Conservation (phyloP, 2,329 filamentous ascomycete genomes). For the Monosporascus sp. region DNA sequence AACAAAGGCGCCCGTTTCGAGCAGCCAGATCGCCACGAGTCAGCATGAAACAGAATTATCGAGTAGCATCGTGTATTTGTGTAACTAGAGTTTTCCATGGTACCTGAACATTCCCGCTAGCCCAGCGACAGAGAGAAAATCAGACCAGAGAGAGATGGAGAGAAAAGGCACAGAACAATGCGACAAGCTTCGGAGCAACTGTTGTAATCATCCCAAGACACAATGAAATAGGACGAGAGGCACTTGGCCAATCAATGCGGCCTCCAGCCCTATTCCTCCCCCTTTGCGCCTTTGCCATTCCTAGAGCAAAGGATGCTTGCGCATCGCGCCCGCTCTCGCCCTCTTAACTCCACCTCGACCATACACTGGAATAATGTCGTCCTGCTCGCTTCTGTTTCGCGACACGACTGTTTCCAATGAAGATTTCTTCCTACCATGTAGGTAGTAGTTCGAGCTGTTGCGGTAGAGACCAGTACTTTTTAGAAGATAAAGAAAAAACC, state of each 20-base stretch:
- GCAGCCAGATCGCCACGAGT: too few species aligned
- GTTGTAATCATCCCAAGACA: slow-evolving; percentile 15
- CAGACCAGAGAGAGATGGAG: slow-evolving; percentile 1
- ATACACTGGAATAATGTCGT: neutral
- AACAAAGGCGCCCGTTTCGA: too few species aligned
- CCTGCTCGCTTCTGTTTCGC: neutral
- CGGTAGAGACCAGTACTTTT: slow-evolving; percentile 13
- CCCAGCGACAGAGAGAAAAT: slow-evolving; percentile 4
- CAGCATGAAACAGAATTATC: too few species aligned
- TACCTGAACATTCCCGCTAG: slow-evolving; percentile 16
- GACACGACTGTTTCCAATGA: neutral
- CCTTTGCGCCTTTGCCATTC: neutral
- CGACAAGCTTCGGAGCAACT: slow-evolving; percentile 19
- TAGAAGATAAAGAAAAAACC: slow-evolving; percentile 13
- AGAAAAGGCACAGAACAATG: slow-evolving; percentile 16
- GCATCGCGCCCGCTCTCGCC: neutral
- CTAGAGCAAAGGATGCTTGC: neutral
- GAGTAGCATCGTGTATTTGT: slow-evolving; percentile 20
- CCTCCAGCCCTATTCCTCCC: neutral
- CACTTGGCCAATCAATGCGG: neutral
- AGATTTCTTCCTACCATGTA: neutral
- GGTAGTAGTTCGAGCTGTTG: slow-evolving; percentile 2
- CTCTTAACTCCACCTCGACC: neutral
- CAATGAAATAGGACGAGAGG: slow-evolving; percentile 14
- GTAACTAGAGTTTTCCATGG: slow-evolving; percentile 19